A percentile compares a stretch with the other conserved stretches of the same genome.
Evolutionary conservation across 2,329 filamentous ascomycete genomes (phyloP).

Genomic region (Cordyceps fumosorosea): DNA sequence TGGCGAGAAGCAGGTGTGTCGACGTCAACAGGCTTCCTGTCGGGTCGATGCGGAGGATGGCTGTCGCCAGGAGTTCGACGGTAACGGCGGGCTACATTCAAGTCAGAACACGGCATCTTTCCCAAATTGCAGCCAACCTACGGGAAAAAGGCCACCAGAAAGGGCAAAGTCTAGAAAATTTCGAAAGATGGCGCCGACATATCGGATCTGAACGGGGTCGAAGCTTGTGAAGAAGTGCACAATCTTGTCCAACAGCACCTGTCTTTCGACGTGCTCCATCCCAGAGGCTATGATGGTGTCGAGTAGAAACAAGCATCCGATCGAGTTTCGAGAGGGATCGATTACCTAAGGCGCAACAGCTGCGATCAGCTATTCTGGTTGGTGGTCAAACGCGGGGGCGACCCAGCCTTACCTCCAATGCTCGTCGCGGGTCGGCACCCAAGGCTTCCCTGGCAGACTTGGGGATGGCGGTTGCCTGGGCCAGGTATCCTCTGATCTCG

Average conservation of each 20-base stretch:
- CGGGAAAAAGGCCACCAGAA: slow-evolving; percentile 34
- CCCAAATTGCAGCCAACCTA: slow-evolving; percentile 21
- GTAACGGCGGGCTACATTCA: slow-evolving; percentile 37
- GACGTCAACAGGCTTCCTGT: slow-evolving; percentile 59
- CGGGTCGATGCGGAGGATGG: slow-evolving; percentile 61
- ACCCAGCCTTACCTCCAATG: slow-evolving; percentile 34
- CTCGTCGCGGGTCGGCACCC: slow-evolving; percentile 25
- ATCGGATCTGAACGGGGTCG: slow-evolving; percentile 46
- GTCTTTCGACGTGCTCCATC: slow-evolving; percentile 25
- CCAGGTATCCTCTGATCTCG: slow-evolving; percentile 31
- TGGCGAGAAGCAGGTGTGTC: slow-evolving; percentile 51
- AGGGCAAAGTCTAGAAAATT: slow-evolving; percentile 36
- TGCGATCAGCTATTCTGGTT: slow-evolving; percentile 15
- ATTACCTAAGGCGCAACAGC: slow-evolving; percentile 29
- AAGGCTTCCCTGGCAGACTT: slow-evolving; percentile 28
- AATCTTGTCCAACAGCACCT: slow-evolving; percentile 33
- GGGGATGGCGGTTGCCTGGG: slow-evolving; percentile 31
- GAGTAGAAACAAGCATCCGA: slow-evolving; percentile 45
- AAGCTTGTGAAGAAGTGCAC: slow-evolving; percentile 42
- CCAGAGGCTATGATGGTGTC: slow-evolving; percentile 28
- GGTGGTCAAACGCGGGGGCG: neutral
- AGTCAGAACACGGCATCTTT: slow-evolving; percentile 8
- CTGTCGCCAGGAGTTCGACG: slow-evolving; percentile 39
- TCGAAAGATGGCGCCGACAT: slow-evolving; percentile 38
- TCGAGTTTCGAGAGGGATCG: slow-evolving; percentile 42